Conservation (phyloP, 805 yeast genomes). For the Nakazawaea holstii region DNA sequence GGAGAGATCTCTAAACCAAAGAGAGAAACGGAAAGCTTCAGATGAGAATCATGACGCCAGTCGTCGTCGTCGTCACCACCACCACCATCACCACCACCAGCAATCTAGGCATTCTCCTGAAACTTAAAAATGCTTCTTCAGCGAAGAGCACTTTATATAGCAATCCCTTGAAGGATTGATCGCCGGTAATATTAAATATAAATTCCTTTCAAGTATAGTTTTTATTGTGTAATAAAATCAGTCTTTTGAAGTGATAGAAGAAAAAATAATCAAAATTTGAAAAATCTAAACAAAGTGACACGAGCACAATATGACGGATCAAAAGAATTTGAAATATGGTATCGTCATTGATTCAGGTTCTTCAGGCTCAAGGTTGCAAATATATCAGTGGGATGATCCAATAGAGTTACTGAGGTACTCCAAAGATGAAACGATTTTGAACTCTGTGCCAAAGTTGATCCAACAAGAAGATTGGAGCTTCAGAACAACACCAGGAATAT, state of each 20-base stretch:
- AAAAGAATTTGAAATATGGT: slow-evolving; percentile 46
- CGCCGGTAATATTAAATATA: too few species aligned
- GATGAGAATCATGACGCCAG: background rate
- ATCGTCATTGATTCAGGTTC: slow-evolving; percentile 94
- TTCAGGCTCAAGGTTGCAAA: slow-evolving; percentile 84
- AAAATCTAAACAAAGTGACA: background rate
- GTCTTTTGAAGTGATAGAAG: background rate
- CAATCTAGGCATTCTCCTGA: background rate
- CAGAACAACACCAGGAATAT: slow-evolving; percentile 82
- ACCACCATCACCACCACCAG: background rate
- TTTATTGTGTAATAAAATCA: too few species aligned
- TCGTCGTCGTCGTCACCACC: background rate
- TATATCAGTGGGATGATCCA: slow-evolving; percentile 74
- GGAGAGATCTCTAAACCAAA: background rate
- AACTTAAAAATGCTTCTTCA: background rate
- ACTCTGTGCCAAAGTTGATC: slow-evolving; percentile 62
- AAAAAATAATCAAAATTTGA: background rate
- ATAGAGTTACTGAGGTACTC: slow-evolving; percentile 23
- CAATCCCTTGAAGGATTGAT: background rate
- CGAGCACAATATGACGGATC: background rate
- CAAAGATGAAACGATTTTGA: slow-evolving; percentile 28
- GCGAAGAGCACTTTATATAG: background rate
- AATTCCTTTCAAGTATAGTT: too few species aligned
- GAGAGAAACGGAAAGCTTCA: background rate
- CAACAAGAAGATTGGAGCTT: slow-evolving; percentile 65